Evolutionary conservation across 108 stramenopile species (phyloP), one percentile per base, ranked within the genome.

Genomic region (Skeletonema menzelii): DNA sequence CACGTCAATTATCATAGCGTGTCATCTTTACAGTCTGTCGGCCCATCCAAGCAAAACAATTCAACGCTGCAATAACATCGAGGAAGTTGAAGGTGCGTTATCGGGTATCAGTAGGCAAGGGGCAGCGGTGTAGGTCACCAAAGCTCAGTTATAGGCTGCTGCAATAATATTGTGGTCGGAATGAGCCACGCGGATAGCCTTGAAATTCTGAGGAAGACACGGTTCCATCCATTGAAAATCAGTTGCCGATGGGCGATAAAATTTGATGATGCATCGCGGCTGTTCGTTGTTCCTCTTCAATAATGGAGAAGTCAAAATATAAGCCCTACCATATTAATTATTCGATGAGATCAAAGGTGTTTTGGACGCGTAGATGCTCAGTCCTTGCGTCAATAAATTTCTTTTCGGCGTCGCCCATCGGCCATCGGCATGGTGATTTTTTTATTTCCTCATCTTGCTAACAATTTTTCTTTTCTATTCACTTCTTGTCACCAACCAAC

Each of bases 41-140:
- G 40, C 40, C 40, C 15, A 42, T 42, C 40, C 49, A 32, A 32
- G 7, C 1, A 32, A 8, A 53, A 53, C 19, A 22, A 53, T 22
- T 8, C 20, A 53, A 10, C 49, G 49, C n/a, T 53, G 49, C 20
- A 53, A 24, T 53, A 53, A 53, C 49, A 22, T 24, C 22, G 49
- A 53, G 49, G 49, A 53, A 53, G 47, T 53, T 53, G 49, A 53
- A 53, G 49, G 49, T 53, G 49, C 49, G 49, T 53, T 53, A 47
- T 19, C 46, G 7, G 46, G 0, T 47, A 47, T 53, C 8, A 10
- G 8, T 24, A 2, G 19, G 22, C 8, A 53, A 22, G 2, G 22
- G 49, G 2, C 49, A 10, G 49, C 22, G 1, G 22, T 3, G 10
- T 53, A 53, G 49, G 49, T 22, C 22, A 53, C 7, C 17, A 24